A percentile compares a stretch with the other conserved stretches of the same genome.
phyloP scores from a whole-genome alignment of 495 filamentous ascomycete genomes.

The Xylaria bambusicola region DNA sequence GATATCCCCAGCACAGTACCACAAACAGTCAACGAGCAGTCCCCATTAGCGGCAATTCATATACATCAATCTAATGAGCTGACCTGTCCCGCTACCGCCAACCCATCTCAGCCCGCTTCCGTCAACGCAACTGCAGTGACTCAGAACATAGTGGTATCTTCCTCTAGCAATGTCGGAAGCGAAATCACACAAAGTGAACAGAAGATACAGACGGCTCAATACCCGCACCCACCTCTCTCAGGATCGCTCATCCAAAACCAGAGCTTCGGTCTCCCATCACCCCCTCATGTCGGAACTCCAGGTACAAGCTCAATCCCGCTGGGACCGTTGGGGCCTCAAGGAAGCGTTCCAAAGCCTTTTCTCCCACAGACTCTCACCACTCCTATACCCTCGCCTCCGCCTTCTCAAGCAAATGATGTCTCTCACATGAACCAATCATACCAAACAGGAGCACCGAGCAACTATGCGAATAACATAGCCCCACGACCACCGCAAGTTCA shows the following conservation, averaged over 20 bases:
- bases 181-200: not conserved
- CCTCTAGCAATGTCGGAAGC: not conserved
- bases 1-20: not conserved
- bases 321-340: constrained; percentile 2
- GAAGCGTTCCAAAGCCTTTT: not conserved
- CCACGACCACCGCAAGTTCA: constrained; percentile 1
- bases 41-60: no score
- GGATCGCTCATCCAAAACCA: not conserved
- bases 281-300: not conserved
- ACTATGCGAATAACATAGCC: not conserved
- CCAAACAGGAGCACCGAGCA: not conserved
- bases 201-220: not conserved
- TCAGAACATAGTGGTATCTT: not conserved
- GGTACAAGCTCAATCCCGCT: not conserved
- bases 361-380: not conserved
- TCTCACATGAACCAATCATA: not conserved
- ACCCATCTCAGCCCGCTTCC: not conserved
- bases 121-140: not conserved
- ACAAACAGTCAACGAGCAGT: not conserved
- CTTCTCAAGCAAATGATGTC: not conserved
- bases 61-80: constrained; percentile 4
- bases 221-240: not conserved
- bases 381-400: not conserved
- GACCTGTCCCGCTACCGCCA: not conserved
- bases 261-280: not conserved